Evolutionary conservation across 2,329 filamentous ascomycete genomes (phyloP).

Genomic region (Cladosporium sphaerospermum): DNA sequence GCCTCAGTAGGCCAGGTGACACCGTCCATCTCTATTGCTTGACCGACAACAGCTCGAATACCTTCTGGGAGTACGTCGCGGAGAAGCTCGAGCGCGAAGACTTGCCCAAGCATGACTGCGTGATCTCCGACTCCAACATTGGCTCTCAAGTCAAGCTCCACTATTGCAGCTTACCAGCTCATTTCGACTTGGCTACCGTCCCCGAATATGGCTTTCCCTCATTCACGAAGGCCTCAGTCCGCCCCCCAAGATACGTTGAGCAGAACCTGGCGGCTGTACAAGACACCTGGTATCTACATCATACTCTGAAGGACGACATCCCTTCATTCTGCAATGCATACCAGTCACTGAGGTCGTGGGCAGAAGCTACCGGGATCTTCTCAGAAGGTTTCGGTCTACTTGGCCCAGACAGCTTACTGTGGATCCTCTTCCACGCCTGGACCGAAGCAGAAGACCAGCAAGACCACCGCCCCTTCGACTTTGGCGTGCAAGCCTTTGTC

Average conservation of each 20-base stretch:
- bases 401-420: background rate
- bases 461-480: background rate
- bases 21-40: conserved; percentile 18
- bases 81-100: conserved; percentile 15
- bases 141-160: conserved; percentile 1
- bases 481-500: background rate
- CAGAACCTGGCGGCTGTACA: background rate
- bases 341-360: conserved; percentile 4
- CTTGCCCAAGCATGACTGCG: conserved; percentile 3
- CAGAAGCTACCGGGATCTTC: conserved; percentile 8
- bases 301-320: background rate
- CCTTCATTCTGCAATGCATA: background rate
- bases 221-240: background rate
- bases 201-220: background rate
- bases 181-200: conserved; percentile 2
- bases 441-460: background rate
- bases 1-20: conserved; percentile 14
- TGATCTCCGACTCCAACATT: background rate
- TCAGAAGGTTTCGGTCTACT: conserved; percentile 1
- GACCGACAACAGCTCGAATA: conserved; percentile 14
- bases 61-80: conserved; percentile 18
- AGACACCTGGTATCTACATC: background rate
- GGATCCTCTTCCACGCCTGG: background rate
- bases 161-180: conserved; percentile 3
- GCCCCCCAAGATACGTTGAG: background rate